These are phyloP conservation scores for Cenchrus americanus DNA, from an alignment of 176 grass and related monocot genomes.

Conservation along the genomic window DNA sequence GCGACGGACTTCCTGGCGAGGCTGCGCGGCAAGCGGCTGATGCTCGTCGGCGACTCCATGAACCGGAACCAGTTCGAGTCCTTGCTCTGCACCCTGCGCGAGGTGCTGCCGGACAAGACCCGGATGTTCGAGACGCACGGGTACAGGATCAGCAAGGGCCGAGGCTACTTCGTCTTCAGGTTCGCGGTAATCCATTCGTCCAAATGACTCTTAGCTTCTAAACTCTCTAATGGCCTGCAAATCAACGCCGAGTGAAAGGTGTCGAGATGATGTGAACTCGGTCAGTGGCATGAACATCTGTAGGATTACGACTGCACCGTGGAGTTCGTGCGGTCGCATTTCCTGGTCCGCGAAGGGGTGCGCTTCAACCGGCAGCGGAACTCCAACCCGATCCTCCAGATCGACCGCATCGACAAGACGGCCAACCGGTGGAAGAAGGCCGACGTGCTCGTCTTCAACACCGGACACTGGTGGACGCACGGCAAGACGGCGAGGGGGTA, in stretches of 20 bases:
- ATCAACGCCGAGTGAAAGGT: not conserved
- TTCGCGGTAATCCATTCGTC: conserved; percentile 57
- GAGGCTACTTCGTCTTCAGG: conserved; percentile 93
- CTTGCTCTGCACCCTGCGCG: conserved; percentile 72
- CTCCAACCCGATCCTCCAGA: conserved; percentile 84
- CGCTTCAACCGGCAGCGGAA: conserved; percentile 68
- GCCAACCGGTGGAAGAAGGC: conserved; percentile 77
- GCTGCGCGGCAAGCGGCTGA: conserved; percentile 73
- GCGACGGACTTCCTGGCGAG: conserved; percentile 81
- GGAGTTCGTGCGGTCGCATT: conserved; percentile 95
- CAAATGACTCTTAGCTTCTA: not conserved
- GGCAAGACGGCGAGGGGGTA: conserved; percentile 94
- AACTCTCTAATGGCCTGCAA: not conserved
- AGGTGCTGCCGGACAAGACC: conserved; percentile 69
- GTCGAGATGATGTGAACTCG: not conserved
- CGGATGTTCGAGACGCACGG: conserved; percentile 90
- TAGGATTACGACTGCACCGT: conserved; percentile 87
- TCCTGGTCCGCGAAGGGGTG: conserved; percentile 79
- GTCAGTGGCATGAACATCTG: not conserved
- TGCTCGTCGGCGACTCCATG: conserved; percentile 98
- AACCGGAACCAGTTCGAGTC: conserved; percentile 98
- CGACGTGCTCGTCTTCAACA: conserved; percentile 93
- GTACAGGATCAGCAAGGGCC: conserved; percentile 86
- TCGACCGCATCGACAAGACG: conserved; percentile 85
- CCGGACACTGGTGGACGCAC: conserved; percentile 99